Evolutionary conservation across 257 asterid species (phyloP).

Genomic region (Paulownia fortunei): DNA sequence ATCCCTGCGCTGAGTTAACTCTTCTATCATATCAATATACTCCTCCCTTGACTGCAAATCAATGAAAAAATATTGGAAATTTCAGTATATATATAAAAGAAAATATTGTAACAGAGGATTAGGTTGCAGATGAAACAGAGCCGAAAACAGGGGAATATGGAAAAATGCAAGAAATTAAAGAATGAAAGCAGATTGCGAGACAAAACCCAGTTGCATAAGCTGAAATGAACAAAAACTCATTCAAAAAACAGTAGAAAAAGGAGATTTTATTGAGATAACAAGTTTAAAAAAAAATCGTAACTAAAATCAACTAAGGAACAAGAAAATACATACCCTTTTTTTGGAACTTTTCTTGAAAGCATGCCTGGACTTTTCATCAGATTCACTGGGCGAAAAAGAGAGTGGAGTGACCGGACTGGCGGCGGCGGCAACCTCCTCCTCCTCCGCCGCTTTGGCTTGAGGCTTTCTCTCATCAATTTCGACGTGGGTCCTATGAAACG

Average conservation of each 20-base stretch:
- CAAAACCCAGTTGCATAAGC: not conserved
- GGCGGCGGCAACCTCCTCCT: constrained; percentile 27
- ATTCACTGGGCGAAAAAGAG: constrained; percentile 55
- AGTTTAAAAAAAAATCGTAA: not conserved
- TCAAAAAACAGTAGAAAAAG: not conserved
- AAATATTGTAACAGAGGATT: not conserved
- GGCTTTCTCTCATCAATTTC: not conserved
- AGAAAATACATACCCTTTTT: constrained; percentile 42
- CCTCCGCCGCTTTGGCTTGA: constrained; percentile 33
- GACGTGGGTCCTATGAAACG: not conserved
- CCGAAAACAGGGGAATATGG: not conserved
- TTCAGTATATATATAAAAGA: not conserved
- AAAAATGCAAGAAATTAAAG: not conserved
- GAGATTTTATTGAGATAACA: not conserved
- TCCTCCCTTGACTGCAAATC: constrained; percentile 52
- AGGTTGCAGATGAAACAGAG: not conserved
- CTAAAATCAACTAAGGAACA: not conserved
- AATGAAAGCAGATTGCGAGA: not conserved
- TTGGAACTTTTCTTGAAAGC: constrained; percentile 24
- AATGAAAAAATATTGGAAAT: not conserved
- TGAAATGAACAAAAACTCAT: not conserved
- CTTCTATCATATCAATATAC: constrained; percentile 37
- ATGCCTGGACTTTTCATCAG: constrained; percentile 50
- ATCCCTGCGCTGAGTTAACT: constrained; percentile 47
- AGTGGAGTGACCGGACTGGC: constrained; percentile 73